phyloP scores from a whole-genome alignment of 345 rosid genomes.

The Lumnitzera littorea region DNA sequence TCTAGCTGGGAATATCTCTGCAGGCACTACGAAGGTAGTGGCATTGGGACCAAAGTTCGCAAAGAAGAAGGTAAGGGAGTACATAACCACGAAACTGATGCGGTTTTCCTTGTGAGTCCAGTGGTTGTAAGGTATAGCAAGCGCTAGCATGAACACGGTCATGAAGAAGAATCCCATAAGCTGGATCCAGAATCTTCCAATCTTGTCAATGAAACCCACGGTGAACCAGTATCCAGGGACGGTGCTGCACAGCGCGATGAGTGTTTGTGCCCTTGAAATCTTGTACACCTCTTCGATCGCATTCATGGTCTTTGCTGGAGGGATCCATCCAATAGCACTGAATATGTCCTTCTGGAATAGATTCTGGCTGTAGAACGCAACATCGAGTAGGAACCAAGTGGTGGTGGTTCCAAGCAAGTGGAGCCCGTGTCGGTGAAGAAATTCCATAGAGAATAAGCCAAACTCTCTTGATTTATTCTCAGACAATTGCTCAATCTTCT shows the following conservation, averaged over 20 bases:
- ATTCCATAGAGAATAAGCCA: constrained; percentile 50
- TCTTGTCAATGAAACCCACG: constrained; percentile 47
- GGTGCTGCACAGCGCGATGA: constrained; percentile 66
- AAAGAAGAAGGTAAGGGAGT: constrained; percentile 72
- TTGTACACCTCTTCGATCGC: constrained; percentile 65
- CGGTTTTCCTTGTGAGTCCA: constrained; percentile 70
- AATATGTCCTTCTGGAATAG: constrained; percentile 78
- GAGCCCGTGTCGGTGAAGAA: constrained; percentile 60
- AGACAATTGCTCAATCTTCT: constrained; percentile 10
- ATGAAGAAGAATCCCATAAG: constrained; percentile 85
- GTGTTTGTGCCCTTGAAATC: constrained; percentile 75
- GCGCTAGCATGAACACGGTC: constrained; percentile 80
- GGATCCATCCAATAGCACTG: constrained; percentile 78
- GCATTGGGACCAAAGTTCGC: constrained; percentile 89
- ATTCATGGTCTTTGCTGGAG: constrained; percentile 62
- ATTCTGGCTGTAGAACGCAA: constrained; percentile 38
- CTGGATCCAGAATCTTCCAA: constrained; percentile 68
- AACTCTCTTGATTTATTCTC: constrained; percentile 16
- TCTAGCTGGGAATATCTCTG: constrained; percentile 83
- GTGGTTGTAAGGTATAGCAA: constrained; percentile 72
- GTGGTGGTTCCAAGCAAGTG: constrained; percentile 74
- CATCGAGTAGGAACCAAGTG: constrained; percentile 62
- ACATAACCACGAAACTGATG: constrained; percentile 60
- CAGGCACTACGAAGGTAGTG: constrained; percentile 75
- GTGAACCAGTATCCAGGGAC: constrained; percentile 89